Conservation (phyloP, 2,329 filamentous ascomycete genomes). For the Penicillium sp. region DNA sequence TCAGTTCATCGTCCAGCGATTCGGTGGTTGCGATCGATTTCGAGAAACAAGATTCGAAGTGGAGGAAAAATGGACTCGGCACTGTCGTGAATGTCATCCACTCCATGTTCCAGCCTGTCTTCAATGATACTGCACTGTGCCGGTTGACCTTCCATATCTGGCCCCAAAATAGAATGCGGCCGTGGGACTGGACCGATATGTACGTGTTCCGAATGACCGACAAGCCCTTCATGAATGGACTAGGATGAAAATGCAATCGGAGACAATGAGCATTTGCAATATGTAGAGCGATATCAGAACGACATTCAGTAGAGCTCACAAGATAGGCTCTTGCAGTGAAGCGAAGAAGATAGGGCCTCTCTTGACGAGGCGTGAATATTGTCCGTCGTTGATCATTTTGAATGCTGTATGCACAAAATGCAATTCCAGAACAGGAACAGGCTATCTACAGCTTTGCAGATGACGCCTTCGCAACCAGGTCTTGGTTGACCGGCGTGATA, state of each 20-base stretch:
- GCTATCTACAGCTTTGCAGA: conserved; percentile 14
- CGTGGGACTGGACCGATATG: conserved; percentile 2
- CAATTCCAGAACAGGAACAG: too few relatives aligned
- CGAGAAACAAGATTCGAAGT: too few relatives aligned
- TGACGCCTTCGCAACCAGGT: conserved; percentile 42
- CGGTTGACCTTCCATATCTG: conserved; percentile 2
- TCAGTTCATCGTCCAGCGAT: neutral
- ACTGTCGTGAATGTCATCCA: neutral
- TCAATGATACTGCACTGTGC: neutral
- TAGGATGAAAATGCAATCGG: neutral
- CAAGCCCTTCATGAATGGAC: neutral
- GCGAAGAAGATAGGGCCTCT: too few relatives aligned
- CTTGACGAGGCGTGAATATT: too few relatives aligned
- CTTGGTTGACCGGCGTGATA: conserved; percentile 59
- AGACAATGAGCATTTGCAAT: conserved; percentile 5
- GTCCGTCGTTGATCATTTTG: too few relatives aligned
- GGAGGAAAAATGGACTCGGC: too few relatives aligned
- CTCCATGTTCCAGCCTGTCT: neutral
- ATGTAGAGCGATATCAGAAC: neutral
- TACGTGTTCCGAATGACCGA: conserved; percentile 1
- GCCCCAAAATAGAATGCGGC: neutral
- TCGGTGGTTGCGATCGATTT: too few relatives aligned
- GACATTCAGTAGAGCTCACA: neutral
- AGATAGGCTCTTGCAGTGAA: too few relatives aligned
- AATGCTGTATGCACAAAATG: too few relatives aligned